Base-by-base conservation (phyloP, 2,329 filamentous ascomycete species). In the Eurotiales sp. region DNA sequence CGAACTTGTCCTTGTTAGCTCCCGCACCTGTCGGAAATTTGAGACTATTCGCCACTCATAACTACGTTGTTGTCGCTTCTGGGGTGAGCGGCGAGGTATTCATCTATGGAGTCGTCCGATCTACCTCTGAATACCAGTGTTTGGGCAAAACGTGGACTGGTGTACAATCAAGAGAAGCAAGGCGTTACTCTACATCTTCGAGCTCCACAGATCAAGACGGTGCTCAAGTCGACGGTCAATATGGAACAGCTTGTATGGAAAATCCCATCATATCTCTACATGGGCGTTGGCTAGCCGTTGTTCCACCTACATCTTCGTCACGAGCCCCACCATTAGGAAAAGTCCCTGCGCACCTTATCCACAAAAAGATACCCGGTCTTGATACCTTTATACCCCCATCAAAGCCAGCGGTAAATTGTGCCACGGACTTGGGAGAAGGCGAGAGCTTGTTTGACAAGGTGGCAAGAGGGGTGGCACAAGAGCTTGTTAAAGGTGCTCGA, bases 81-180 rank as follows among this genome's bases (percentile, higher is more conserved):
- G 90, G 90, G 2, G 72, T 79, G 19, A 96, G 89, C 45, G 92
- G 92, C 11, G 92, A 97, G 71, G 84, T 92, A 41, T 96, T 87
- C 78, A 75, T 96, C 7, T 97, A 85, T 79, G 65, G 75, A 27
- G 56, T 67, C 48, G 59, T 55, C 32, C 55, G 51, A 21, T 57
- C 58, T 41, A 51, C 55, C 10, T 57, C 55, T 27, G 54, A 56
- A 12, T 86, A 83, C 63, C 74, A 76, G 53, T 96, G 90, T 61
- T 77, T 93, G 50, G 91, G 86, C 17, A 99, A 99, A 71, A 74
- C 95, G 15, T 99, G 93, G 93, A 96, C 93, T 0, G 85, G 84
- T 40, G 75, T 96, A 23, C 88, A 93, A 63, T 80, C 66, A 12
- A 65, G 64, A 39, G 65, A 72, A 46, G 56, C 61, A 23, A 67